Evolutionary conservation across 2,329 filamentous ascomycete genomes (phyloP).

Genomic region (Escovopsis sp.): DNA sequence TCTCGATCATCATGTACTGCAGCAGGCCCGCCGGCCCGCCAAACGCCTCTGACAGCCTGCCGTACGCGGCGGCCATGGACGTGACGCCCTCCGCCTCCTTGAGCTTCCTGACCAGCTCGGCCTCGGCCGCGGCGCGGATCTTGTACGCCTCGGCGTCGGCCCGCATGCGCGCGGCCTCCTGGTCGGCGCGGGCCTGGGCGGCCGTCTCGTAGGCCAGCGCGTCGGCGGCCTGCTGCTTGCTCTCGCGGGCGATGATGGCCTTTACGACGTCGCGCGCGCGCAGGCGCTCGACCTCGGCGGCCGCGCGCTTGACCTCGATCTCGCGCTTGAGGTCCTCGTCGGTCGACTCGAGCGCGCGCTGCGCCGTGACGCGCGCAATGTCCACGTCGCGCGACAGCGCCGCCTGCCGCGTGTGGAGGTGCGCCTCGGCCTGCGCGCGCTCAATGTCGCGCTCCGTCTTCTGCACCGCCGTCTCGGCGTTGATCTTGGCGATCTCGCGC

Average conservation of each 20-base stretch:
- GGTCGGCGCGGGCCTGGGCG: slow-evolving; percentile 41
- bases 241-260: slow-evolving; percentile 54
- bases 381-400: slow-evolving; percentile 60
- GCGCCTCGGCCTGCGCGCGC: slow-evolving; percentile 63
- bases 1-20: slow-evolving; percentile 80
- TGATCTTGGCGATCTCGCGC: slow-evolving; percentile 76
- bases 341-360: slow-evolving; percentile 55
- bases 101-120: slow-evolving; percentile 43
- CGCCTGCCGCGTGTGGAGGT: slow-evolving; percentile 58
- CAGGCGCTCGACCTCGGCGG: slow-evolving; percentile 67
- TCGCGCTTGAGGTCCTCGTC: slow-evolving; percentile 70
- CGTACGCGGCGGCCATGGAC: slow-evolving; percentile 72
- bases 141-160: slow-evolving; percentile 34
- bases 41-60: slow-evolving; percentile 53
- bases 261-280: slow-evolving; percentile 66
- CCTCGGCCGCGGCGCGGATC: slow-evolving; percentile 39
- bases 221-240: slow-evolving; percentile 54
- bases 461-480: slow-evolving; percentile 69
- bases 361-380: slow-evolving; percentile 59
- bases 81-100: slow-evolving; percentile 63
- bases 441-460: slow-evolving; percentile 77
- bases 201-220: slow-evolving; percentile 48
- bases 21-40: slow-evolving; percentile 66
- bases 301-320: slow-evolving; percentile 63
- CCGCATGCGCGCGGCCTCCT: slow-evolving; percentile 36